These are phyloP conservation scores for Aegilops umbellulata DNA, from an alignment of 176 grass and related monocot species.

Conservation along the genomic window DNA sequence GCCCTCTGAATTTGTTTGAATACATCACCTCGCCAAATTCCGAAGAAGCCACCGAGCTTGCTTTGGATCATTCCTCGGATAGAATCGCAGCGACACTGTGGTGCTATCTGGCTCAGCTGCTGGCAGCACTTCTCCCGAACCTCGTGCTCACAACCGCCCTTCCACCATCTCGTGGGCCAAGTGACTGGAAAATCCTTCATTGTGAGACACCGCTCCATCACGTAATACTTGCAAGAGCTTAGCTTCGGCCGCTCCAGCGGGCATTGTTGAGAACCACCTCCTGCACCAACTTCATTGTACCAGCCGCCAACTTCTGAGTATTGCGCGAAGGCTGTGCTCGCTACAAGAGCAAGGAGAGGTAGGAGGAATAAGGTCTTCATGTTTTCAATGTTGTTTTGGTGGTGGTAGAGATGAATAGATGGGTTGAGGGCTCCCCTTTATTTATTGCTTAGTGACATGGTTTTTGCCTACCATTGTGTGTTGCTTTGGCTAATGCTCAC, in stretches of 20 bases:
- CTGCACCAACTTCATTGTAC: neutral
- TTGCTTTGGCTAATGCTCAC: neutral
- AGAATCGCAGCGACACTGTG: neutral
- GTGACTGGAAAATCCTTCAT: neutral
- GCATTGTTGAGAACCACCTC: neutral
- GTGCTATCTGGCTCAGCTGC: neutral
- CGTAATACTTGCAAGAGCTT: neutral
- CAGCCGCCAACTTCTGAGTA: neutral
- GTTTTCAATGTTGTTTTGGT: neutral
- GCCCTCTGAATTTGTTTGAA: neutral
- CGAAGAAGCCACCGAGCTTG: neutral
- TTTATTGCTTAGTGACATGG: neutral
- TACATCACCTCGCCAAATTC: neutral
- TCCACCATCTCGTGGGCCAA: neutral
- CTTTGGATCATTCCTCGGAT: neutral
- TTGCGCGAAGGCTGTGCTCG: neutral
- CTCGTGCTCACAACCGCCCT: too few species aligned
- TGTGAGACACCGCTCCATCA: neutral
- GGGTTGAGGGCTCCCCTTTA: neutral
- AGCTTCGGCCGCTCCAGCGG: neutral
- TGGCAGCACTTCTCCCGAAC: neutral
- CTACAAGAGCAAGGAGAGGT: neutral
- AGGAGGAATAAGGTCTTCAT: neutral
- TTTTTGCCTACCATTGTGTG: neutral
- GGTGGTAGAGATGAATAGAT: neutral